These are phyloP conservation scores for Colletotrichum sp. DNA, from an alignment of 2,329 filamentous ascomycete species.

Conservation along the genomic window DNA sequence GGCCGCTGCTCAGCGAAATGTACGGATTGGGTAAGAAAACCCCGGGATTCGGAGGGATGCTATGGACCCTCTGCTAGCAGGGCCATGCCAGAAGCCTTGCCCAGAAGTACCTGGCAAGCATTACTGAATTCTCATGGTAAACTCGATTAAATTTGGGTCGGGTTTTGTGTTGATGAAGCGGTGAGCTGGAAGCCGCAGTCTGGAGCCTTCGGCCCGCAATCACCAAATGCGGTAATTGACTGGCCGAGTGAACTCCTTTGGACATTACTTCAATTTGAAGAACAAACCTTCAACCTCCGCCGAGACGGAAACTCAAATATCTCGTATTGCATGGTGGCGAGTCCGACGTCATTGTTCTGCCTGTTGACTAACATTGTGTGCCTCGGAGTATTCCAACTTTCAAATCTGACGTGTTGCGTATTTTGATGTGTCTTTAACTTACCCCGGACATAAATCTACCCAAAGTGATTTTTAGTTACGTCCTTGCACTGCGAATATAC, in stretches of 20 bases:
- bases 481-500: neutral
- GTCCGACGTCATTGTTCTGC: neutral
- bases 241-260: neutral
- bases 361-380: neutral
- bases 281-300: neutral
- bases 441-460: neutral
- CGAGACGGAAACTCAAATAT: neutral
- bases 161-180: neutral
- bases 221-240: neutral
- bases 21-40: neutral
- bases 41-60: neutral
- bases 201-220: neutral
- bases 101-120: neutral
- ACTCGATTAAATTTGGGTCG: neutral
- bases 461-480: neutral
- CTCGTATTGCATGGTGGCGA: neutral
- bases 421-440: neutral
- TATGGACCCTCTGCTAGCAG: neutral
- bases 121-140: neutral
- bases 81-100: neutral
- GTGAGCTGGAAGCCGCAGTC: neutral
- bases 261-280: neutral
- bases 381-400: neutral
- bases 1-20: neutral
- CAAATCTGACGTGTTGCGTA: neutral